Evolutionary conservation across 306 rosid species (phyloP).

Genomic region (Quercus agrifolia): DNA sequence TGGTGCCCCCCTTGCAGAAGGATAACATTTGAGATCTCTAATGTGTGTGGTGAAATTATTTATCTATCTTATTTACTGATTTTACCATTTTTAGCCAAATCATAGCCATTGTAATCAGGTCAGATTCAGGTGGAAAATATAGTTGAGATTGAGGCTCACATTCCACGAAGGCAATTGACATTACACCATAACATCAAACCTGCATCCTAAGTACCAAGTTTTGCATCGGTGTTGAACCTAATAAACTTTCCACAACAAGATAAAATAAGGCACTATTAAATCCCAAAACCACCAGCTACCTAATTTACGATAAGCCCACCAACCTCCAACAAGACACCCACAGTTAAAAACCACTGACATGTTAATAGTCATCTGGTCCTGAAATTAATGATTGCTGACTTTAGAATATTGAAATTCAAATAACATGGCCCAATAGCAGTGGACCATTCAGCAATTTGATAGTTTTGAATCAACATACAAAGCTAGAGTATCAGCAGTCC

Average conservation of each 20-base stretch:
- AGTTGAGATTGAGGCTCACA: neutral
- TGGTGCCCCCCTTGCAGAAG: neutral
- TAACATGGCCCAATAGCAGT: neutral
- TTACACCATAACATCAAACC: neutral
- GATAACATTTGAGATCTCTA: neutral
- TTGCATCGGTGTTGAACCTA: neutral
- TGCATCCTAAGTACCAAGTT: neutral
- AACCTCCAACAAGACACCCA: slow-evolving; percentile 5
- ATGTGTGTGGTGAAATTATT: neutral
- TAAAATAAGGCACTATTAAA: neutral
- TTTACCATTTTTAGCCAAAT: neutral
- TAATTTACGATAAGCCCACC: neutral
- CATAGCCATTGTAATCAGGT: neutral
- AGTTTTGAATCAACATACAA: neutral
- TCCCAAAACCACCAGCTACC: slow-evolving; percentile 1
- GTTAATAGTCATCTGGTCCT: slow-evolving; percentile 1
- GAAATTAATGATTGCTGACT: neutral
- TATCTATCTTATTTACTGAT: neutral
- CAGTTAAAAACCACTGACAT: slow-evolving; percentile 1
- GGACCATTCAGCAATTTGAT: slow-evolving; percentile 9
- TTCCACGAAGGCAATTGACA: neutral
- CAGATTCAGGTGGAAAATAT: neutral
- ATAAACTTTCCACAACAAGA: slow-evolving; percentile 3
- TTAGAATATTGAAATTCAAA: neutral
- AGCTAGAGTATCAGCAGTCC: neutral